phyloP scores from a whole-genome alignment of 164 flowering plant genomes.

The Warburgia ugandensis region DNA sequence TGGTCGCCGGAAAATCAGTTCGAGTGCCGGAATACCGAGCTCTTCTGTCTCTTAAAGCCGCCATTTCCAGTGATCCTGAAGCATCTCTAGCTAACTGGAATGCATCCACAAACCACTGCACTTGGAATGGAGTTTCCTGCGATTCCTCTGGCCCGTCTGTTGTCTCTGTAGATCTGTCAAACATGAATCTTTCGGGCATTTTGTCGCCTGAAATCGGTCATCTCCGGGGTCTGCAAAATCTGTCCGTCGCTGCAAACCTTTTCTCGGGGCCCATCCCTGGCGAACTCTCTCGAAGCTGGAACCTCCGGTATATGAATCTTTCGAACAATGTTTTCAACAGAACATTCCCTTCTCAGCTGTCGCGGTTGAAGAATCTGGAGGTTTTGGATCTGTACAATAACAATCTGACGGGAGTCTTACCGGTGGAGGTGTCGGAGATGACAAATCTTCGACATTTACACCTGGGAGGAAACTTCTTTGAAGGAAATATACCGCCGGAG shows the following conservation, averaged over 20 bases:
- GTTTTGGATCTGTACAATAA: slow-evolving; percentile 83
- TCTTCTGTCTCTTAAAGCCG: slow-evolving; percentile 54
- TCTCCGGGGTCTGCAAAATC: slow-evolving; percentile 41
- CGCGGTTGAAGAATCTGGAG: slow-evolving; percentile 30
- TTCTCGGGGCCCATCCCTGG: slow-evolving; percentile 61
- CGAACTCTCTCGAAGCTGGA: slow-evolving; percentile 31
- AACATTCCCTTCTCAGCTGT: slow-evolving; percentile 43
- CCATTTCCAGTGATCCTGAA: slow-evolving; percentile 51
- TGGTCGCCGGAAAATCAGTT: slow-evolving; percentile 18
- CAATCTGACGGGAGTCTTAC: slow-evolving; percentile 65
- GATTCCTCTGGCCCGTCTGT: slow-evolving; percentile 39
- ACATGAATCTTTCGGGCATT: slow-evolving; percentile 52
- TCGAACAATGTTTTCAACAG: slow-evolving; percentile 70
- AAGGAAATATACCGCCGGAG: slow-evolving; percentile 61
- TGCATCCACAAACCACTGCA: slow-evolving; percentile 45
- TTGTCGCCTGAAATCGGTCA: slow-evolving; percentile 47
- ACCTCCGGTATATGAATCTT: slow-evolving; percentile 55
- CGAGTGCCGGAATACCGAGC: slow-evolving; percentile 46
- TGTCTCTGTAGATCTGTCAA: slow-evolving; percentile 52
- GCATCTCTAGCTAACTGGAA: slow-evolving; percentile 51
- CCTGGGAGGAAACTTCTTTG: slow-evolving; percentile 83
- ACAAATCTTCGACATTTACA: slow-evolving; percentile 55
- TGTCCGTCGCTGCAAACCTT: slow-evolving; percentile 48
- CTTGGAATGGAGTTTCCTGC: slow-evolving; percentile 69
- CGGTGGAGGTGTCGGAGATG: slow-evolving; percentile 37